A percentile compares a stretch with the other conserved stretches of the same genome.
Conservation (phyloP, 2,329 filamentous ascomycete species). For the Coniochaeta hoffmannii region DNA sequence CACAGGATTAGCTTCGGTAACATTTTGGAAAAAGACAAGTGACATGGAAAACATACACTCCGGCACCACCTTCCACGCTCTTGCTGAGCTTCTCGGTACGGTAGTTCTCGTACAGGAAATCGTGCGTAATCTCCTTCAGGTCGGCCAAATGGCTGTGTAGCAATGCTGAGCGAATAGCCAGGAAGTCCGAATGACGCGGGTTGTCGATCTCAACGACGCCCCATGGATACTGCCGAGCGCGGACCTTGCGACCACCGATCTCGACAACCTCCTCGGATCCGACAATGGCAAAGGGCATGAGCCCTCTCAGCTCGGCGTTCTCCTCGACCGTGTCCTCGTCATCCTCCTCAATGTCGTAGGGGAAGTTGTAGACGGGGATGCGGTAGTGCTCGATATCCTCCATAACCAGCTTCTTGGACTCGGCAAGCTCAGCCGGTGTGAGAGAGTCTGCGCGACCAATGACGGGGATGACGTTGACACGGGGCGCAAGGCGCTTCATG, state of each 20-base stretch:
- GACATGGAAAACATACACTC: constrained; percentile 59
- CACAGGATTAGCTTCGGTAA: constrained; percentile 20
- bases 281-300: constrained; percentile 99
- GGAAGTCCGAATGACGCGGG: constrained; percentile 96
- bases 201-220: constrained; percentile 99
- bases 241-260: constrained; percentile 84
- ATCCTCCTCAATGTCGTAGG: constrained; percentile 98
- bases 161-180: constrained; percentile 92
- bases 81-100: constrained; percentile 99
- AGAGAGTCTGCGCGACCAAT: constrained; percentile 98
- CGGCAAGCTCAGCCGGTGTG: constrained; percentile 90
- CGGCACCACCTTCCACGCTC: constrained; percentile 87
- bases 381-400: constrained; percentile 99
- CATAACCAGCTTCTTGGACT: constrained; percentile 99
- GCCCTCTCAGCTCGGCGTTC: constrained; percentile 90
- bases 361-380: constrained; percentile 99
- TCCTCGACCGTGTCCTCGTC: constrained; percentile 99
- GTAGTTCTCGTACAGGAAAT: constrained; percentile 99
- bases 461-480: constrained; percentile 97
- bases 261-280: constrained; percentile 94
- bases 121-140: constrained; percentile 98
- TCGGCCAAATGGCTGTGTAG: constrained; percentile 97
- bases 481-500: constrained; percentile 97
- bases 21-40: background rate
- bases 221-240: constrained; percentile 97